Base-by-base conservation (phyloP, 2,329 filamentous ascomycete genomes). In the Fusarium longipes region DNA sequence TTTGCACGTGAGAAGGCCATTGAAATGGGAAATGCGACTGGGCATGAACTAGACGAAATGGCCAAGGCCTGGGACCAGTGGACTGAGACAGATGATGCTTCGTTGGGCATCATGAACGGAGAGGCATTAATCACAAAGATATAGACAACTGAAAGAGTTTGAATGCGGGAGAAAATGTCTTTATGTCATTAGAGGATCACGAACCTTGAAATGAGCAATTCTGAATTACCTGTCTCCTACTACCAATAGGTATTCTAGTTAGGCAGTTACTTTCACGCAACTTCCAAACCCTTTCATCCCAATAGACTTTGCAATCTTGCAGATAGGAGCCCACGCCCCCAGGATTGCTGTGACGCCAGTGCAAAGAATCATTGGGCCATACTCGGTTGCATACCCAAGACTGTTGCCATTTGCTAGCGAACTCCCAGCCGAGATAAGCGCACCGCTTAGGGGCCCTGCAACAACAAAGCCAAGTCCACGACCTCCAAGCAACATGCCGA, bases 261-360 rank as follows among this genome's bases (percentile, higher is more conserved):
- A 95, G 79, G 65, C 12, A 11, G 17, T 22, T 9, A 60, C 29
- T 10, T 65, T 59, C 10, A 43, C n/a, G 11, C 61, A 73, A 2
- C 17, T 56, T 1, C 40, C 39, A 6, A 61, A 1, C 1, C 65
- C 45, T 6, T 29, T 66, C 6, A 30, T 50, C 10, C 65, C 44
- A 35, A 56, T 38, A 10, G 35, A 53, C 36, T 56, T 68, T 86
- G 76, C 3, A 75, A 48, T 62, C 74, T 76, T 89, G 82, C 69
- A 77, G 6, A 75, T 64, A 17, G 75, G 73, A 1, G 69, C 68
- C 75, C 75, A 77, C 2, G 75, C 75, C 3, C 75, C 75, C 5
- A 77, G 38, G 5, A 76, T 35, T 3, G 74, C 75, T 2, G 75
- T 77, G 3, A 77, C 24, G 0, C 75, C 75, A 1, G 75, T 76